These are phyloP conservation scores for Globisporangium perplexum DNA, from an alignment of 352 stramenopile species.

Conservation along the genomic window DNA sequence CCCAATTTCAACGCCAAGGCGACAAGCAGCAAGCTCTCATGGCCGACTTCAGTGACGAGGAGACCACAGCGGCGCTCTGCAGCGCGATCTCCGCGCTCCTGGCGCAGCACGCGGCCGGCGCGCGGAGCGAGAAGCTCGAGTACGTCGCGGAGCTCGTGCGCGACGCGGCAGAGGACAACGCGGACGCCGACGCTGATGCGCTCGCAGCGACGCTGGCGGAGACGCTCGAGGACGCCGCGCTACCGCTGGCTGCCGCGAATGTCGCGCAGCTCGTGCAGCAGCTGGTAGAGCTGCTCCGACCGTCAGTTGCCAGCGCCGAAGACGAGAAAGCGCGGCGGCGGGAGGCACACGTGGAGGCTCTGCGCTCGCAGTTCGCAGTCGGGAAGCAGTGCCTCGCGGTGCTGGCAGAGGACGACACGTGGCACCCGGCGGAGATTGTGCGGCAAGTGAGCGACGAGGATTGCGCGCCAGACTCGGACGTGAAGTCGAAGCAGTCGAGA, in stretches of 20 bases:
- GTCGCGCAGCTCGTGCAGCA: slow-evolving; percentile 17
- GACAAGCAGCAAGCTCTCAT: no score
- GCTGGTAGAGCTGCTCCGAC: slow-evolving; percentile 15
- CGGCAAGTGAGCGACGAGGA: slow-evolving; percentile 24
- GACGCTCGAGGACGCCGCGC: slow-evolving; percentile 32
- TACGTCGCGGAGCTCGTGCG: slow-evolving; percentile 65
- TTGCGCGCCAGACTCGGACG: no score
- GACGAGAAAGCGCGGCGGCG: slow-evolving; percentile 16
- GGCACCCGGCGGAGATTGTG: slow-evolving; percentile 60
- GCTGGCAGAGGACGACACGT: slow-evolving; percentile 62
- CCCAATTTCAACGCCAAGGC: no score
- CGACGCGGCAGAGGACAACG: slow-evolving; percentile 34
- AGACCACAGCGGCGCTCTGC: neutral
- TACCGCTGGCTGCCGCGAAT: slow-evolving; percentile 25
- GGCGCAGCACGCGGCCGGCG: slow-evolving; percentile 9
- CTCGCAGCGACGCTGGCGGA: slow-evolving; percentile 28
- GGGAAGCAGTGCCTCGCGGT: slow-evolving; percentile 59
- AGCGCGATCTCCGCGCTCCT: slow-evolving; percentile 24
- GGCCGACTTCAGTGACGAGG: neutral
- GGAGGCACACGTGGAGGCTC: slow-evolving; percentile 11
- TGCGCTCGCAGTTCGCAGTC: slow-evolving; percentile 46
- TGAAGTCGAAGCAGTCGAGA: neutral
- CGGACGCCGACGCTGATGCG: slow-evolving; percentile 7
- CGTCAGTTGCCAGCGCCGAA: slow-evolving; percentile 12
- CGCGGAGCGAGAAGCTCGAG: slow-evolving; percentile 30